phyloP scores from a whole-genome alignment of 1,284 basidiomycete genomes.

The Mycena sp. region DNA sequence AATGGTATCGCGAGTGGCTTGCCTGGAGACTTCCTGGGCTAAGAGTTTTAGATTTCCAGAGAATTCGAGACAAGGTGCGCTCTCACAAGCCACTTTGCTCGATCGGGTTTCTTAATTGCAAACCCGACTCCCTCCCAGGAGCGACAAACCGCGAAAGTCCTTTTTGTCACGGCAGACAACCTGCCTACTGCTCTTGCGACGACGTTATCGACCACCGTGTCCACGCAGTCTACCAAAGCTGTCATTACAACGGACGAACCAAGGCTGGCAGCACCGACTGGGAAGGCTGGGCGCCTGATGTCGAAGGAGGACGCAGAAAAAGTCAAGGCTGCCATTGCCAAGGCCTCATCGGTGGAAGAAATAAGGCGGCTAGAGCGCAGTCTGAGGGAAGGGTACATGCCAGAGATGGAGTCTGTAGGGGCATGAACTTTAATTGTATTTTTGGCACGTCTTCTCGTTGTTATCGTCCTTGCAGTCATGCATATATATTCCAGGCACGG shows the following conservation, averaged over 20 bases:
- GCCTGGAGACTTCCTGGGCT: slow-evolving; percentile 84
- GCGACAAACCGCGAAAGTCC: slow-evolving; percentile 73
- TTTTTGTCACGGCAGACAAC: slow-evolving; percentile 82
- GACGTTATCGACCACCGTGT: slow-evolving; percentile 77
- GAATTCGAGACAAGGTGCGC: slow-evolving; percentile 94
- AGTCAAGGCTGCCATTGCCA: slow-evolving; percentile 90
- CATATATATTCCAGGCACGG: slow-evolving; percentile 5
- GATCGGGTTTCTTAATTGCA: slow-evolving; percentile 35
- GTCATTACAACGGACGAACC: slow-evolving; percentile 76
- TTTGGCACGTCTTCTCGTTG: slow-evolving; percentile 21
- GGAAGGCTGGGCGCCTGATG: slow-evolving; percentile 86
- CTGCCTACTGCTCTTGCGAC: slow-evolving; percentile 86
- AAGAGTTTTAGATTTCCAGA: slow-evolving; percentile 95
- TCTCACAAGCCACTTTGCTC: slow-evolving; percentile 46
- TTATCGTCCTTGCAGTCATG: not conserved
- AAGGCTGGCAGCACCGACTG: slow-evolving; percentile 63
- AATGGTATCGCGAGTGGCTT: slow-evolving; percentile 98
- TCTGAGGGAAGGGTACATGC: slow-evolving; percentile 87
- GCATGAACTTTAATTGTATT: slow-evolving; percentile 55
- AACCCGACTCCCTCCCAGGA: slow-evolving; percentile 60
- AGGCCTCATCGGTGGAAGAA: slow-evolving; percentile 92
- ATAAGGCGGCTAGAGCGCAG: slow-evolving; percentile 89
- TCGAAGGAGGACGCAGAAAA: slow-evolving; percentile 92
- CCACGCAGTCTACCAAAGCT: slow-evolving; percentile 67
- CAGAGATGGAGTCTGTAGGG: slow-evolving; percentile 77